Evolutionary conservation across 352 stramenopile species (phyloP).

Genomic region (Globisporangium yorkense): DNA sequence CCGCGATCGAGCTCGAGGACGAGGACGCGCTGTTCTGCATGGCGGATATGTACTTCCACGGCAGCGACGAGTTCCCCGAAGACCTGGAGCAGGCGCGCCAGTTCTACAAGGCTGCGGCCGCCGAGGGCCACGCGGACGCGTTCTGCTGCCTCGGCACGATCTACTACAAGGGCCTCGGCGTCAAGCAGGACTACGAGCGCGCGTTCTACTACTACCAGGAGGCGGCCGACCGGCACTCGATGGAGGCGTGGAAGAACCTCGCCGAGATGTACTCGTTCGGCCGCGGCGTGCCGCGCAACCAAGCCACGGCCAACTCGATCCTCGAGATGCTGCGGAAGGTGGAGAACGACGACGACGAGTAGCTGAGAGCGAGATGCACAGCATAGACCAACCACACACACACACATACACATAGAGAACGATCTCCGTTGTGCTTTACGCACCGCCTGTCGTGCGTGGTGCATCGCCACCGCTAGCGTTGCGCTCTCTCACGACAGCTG

Average conservation of each 20-base stretch:
- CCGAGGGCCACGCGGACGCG: slow-evolving; percentile 60
- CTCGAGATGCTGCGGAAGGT: slow-evolving; percentile 68
- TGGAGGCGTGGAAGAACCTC: slow-evolving; percentile 86
- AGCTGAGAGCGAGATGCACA: background rate
- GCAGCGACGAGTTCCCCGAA: slow-evolving; percentile 66
- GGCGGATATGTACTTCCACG: slow-evolving; percentile 84
- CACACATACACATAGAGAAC: background rate
- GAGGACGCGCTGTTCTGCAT: slow-evolving; percentile 80
- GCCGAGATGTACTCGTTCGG: slow-evolving; percentile 83
- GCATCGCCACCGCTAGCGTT: no score
- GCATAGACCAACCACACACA: background rate
- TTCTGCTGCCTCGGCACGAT: slow-evolving; percentile 77
- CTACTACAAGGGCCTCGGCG: slow-evolving; percentile 73
- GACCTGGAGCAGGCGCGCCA: slow-evolving; percentile 58
- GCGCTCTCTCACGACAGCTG: slow-evolving; percentile 12
- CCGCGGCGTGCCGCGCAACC: slow-evolving; percentile 67
- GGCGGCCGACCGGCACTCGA: slow-evolving; percentile 74
- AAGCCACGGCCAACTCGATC: slow-evolving; percentile 75
- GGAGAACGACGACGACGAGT: slow-evolving; percentile 5
- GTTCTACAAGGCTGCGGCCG: slow-evolving; percentile 69
- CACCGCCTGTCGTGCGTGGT: background rate
- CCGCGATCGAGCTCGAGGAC: slow-evolving; percentile 52
- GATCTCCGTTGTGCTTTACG: background rate
- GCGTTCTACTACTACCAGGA: slow-evolving; percentile 87
- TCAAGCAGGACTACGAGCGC: slow-evolving; percentile 62